phyloP scores from a whole-genome alignment of 2,329 filamentous ascomycete species.

The Aspergillus thermomutatus region DNA sequence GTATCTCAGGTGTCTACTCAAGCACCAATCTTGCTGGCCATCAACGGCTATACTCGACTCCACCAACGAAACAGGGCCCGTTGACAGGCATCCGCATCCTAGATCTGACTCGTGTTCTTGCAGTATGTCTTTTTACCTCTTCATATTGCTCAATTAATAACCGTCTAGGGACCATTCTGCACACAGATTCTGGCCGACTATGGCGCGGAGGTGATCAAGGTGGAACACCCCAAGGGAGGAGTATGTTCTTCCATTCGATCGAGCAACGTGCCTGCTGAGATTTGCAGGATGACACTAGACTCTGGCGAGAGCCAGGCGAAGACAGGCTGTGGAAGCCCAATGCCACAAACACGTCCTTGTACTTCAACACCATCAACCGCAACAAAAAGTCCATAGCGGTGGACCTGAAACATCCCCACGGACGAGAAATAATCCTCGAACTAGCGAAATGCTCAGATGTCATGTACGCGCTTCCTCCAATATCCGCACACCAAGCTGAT shows the following conservation, averaged over 20 bases:
- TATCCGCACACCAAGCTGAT: no score
- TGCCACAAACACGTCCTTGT: conserved; percentile 36
- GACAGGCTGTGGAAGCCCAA: conserved; percentile 22
- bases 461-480: conserved; percentile 14
- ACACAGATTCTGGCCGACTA: conserved; percentile 47
- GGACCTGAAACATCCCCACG: conserved; percentile 28
- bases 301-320: conserved; percentile 30
- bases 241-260: no score
- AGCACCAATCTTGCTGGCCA: no score
- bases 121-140: conserved; percentile 13
- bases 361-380: conserved; percentile 45
- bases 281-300: conserved; percentile 26
- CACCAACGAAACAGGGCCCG: conserved; percentile 1
- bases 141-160: not conserved
- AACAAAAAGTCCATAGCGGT: conserved; percentile 44
- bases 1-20: no score
- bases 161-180: conserved; percentile 33
- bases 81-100: conserved; percentile 25
- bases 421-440: conserved; percentile 30
- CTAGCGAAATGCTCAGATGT: conserved; percentile 39
- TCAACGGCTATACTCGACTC: no score
- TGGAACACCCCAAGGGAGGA: conserved; percentile 35
- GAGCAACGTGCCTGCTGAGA: no score
- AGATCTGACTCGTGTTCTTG: conserved; percentile 29
- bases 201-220: conserved; percentile 41